Percentiles rank a stretch among this genome's conserved stretches.
These are phyloP conservation scores for Physcomitrium patens DNA, from an alignment of 225 moss, liverwort and hornwort genomes.

Conservation along the genomic window DNA sequence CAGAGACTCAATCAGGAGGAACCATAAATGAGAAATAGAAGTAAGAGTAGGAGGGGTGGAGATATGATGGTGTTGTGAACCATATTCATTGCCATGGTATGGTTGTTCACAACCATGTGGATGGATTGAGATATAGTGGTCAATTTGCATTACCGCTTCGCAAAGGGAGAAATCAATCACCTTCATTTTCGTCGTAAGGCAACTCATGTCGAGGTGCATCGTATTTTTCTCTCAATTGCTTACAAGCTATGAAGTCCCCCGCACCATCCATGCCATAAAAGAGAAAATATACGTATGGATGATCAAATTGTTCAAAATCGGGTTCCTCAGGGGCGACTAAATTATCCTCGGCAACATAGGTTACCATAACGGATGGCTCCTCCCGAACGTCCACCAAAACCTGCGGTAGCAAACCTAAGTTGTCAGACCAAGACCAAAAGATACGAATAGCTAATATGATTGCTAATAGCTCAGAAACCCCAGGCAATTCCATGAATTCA, in stretches of 20 bases:
- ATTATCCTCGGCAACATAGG: conserved; percentile 93
- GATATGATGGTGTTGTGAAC: not conserved
- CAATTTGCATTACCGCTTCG: conserved; percentile 17
- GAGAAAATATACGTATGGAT: conserved; percentile 93
- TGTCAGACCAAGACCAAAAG: not conserved
- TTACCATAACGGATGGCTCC: conserved; percentile 87
- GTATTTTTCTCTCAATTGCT: conserved; percentile 95
- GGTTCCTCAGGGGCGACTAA: conserved; percentile 56
- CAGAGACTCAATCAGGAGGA: not conserved
- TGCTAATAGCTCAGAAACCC: not conserved
- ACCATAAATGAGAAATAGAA: not conserved
- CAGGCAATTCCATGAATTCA: not conserved
- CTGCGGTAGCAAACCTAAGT: conserved; percentile 36
- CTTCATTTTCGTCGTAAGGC: conserved; percentile 72
- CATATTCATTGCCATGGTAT: conserved; percentile 1
- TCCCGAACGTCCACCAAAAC: conserved; percentile 82
- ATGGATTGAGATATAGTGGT: conserved; percentile 7
- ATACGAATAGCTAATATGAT: not conserved
- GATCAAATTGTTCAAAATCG: conserved; percentile 91
- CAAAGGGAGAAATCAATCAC: conserved; percentile 35
- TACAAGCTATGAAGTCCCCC: conserved; percentile 91
- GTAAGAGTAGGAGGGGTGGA: not conserved
- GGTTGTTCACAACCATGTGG: conserved; percentile 23
- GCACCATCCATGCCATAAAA: conserved; percentile 92
- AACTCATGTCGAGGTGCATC: conserved; percentile 82